Conservation (phyloP, 371 early-diverging fungal species). For the Lichtheimia hyalospora region DNA sequence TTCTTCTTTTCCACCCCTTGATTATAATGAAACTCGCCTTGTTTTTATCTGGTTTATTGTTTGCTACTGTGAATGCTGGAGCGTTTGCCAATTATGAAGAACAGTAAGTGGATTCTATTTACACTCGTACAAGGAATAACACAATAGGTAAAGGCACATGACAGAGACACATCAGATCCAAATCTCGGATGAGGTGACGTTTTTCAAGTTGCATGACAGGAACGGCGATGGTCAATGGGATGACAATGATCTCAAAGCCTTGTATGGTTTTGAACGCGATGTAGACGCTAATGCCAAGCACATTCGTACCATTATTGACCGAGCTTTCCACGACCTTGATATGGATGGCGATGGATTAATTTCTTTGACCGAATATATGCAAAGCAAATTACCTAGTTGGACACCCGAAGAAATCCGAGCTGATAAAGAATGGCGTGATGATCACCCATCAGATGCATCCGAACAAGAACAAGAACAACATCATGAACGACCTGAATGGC, state of each 20-base stretch:
- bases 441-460: conserved; percentile 3
- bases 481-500: neutral
- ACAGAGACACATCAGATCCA: conserved; percentile 31
- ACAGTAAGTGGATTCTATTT: conserved; percentile 10
- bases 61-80: too few relatives aligned
- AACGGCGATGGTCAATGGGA: conserved; percentile 40
- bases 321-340: conserved; percentile 42
- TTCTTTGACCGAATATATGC: conserved; percentile 35
- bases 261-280: conserved; percentile 40
- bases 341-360: conserved; percentile 27
- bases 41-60: too few relatives aligned
- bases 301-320: conserved; percentile 35
- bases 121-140: neutral
- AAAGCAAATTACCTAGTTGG: conserved; percentile 20
- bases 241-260: conserved; percentile 25
- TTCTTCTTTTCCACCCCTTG: too few relatives aligned
- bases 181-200: conserved; percentile 36
- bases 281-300: conserved; percentile 35
- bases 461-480: neutral
- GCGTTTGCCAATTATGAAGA: conserved; percentile 21
- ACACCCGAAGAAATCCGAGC: conserved; percentile 17
- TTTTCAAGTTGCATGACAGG: conserved; percentile 45
- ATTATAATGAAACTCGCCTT: too few relatives aligned
- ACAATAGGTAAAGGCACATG: conserved; percentile 31
- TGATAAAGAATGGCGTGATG: conserved; percentile 18